Base-by-base conservation (phyloP, 2,329 filamentous ascomycete species). In the Colletotrichum sp. region DNA sequence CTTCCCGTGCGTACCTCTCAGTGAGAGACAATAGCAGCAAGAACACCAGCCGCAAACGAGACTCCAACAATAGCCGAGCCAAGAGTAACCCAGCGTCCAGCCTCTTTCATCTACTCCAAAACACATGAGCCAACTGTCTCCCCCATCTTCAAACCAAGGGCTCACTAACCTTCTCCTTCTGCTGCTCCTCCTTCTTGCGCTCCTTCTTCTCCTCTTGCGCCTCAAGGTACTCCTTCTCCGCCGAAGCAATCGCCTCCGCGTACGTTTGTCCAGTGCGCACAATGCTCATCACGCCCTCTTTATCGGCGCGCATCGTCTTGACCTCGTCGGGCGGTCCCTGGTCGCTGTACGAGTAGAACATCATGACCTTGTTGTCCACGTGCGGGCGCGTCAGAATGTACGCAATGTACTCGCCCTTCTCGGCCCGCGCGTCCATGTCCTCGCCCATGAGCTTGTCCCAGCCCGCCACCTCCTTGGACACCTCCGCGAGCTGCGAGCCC, bases 71-170 rank as follows among this genome's bases (percentile, higher is more conserved):
- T 13, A 8, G n/a, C 44, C n/a, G 44, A 49, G n/a, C 44, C 44
- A 49, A 49, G 18, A 21, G 44, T 7, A 12, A 13, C 6, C 44
- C 44, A 49, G n/a, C n/a, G n/a, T 21, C 44, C 44, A 21, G 12
- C 44, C 44, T n/a, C n/a, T 3, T 0, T 12, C 18, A 49, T 49
- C 44, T 49, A 13, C n/a, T 8, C 44, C 44, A 49, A 0, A 6
- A 49, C 44, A 49, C 6, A 0, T 49, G 0, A 49, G 44, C 44
- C 4, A 21, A 21, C 3, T 0, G 0, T 4, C 9, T 21, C n/a
- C 8, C 44, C 6, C 0, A n/a, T n/a, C 18, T 49, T 21, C 44
- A n/a, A 1, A 3, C n/a, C n/a, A 21, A 21, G 39, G 8, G 39
- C 39, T 49, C 44, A 49, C 44, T 49, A 6, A 49, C 44, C 44